These are phyloP conservation scores for Quercus phellos DNA, from an alignment of 331 rosid genomes.

Conservation along the genomic window DNA sequence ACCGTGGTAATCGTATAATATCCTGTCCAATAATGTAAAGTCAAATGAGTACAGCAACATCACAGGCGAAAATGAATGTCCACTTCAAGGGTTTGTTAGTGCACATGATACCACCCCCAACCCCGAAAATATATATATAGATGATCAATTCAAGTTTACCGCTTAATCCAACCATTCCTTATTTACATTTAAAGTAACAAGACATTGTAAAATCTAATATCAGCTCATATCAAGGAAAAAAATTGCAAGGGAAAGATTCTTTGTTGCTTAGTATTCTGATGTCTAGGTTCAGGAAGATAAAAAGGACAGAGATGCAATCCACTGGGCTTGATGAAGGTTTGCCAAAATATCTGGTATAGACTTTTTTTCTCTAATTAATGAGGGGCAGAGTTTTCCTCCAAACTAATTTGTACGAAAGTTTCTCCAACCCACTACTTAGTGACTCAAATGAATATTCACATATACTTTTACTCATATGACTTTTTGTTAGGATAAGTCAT, in stretches of 20 bases:
- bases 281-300: background rate
- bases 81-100: background rate
- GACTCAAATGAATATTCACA: no score
- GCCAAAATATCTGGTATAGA: background rate
- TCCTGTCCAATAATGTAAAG: slow-evolving; percentile 46
- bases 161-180: background rate
- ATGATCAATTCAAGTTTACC: background rate
- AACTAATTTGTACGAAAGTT: no score
- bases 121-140: background rate
- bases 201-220: background rate
- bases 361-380: background rate
- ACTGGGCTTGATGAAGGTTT: background rate
- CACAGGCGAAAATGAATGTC: background rate
- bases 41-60: background rate
- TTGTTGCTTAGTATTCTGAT: background rate
- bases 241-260: background rate
- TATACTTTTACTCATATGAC: no score
- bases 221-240: background rate
- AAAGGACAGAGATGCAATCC: background rate
- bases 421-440: no score
- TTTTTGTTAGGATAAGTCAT: no score
- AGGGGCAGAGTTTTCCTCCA: background rate
- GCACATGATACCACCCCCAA: background rate
- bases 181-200: background rate
- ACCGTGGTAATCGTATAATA: slow-evolving; percentile 81